phyloP scores from a whole-genome alignment of 2,329 filamentous ascomycete species.

The Hortaea sp. region DNA sequence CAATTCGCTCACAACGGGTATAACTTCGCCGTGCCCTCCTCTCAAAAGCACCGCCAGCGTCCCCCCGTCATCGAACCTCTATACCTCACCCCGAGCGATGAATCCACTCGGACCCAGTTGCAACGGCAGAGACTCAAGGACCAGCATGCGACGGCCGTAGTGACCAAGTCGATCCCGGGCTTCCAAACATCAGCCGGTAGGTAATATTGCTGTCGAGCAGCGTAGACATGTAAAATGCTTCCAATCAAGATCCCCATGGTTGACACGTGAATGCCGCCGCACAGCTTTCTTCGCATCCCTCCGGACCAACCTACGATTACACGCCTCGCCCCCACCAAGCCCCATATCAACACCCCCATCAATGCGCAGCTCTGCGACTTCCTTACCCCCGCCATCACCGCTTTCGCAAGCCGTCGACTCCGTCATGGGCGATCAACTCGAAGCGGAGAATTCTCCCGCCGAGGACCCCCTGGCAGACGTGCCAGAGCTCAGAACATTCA shows the following conservation, averaged over 20 bases:
- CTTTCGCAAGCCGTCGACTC: conserved; percentile 26
- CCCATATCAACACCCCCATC: conserved; percentile 57
- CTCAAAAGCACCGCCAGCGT: conserved; percentile 1
- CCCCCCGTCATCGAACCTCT: conserved; percentile 7
- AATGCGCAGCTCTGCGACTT: conserved; percentile 34
- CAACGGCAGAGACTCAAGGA: conserved; percentile 20
- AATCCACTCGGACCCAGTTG: conserved; percentile 20
- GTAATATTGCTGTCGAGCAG: conserved; percentile 3
- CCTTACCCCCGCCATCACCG: conserved; percentile 41
- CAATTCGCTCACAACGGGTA: conserved; percentile 9
- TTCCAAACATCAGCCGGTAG: conserved; percentile 27
- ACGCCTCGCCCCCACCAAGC: conserved; percentile 46
- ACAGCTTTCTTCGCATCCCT: conserved; percentile 75
- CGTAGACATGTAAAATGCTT: no score
- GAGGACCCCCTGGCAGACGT: conserved; percentile 42
- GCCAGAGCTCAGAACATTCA: conserved; percentile 54
- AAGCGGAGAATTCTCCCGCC: conserved; percentile 1
- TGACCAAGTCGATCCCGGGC: conserved; percentile 23
- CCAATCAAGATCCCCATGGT: background rate
- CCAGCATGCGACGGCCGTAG: conserved; percentile 13
- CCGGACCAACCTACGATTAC: conserved; percentile 65
- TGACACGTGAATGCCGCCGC: conserved; percentile 1
- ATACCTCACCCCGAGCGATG: conserved; percentile 14
- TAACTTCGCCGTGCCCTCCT: background rate
- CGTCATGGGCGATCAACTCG: conserved; percentile 10